Percentiles rank a stretch among this genome's conserved stretches.
Evolutionary conservation across 495 filamentous ascomycete species (phyloP).

Genomic region (Penicillium chermesinum): DNA sequence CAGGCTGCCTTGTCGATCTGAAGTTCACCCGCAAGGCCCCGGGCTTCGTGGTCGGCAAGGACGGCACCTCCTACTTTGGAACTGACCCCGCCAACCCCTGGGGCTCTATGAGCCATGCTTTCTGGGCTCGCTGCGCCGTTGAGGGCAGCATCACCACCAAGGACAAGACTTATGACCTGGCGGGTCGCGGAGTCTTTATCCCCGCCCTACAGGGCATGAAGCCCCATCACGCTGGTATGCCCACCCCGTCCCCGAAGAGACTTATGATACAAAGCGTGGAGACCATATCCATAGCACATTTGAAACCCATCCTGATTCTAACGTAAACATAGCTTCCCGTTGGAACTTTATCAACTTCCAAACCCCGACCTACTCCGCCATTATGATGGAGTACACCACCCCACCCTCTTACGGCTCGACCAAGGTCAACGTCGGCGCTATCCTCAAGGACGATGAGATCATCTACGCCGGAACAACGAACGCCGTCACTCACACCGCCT

Average conservation of each 20-base stretch:
- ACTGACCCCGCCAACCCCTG: constrained; percentile 80
- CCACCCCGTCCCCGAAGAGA: no score
- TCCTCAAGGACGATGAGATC: constrained; percentile 76
- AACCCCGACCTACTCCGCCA: constrained; percentile 73
- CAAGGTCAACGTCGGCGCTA: constrained; percentile 75
- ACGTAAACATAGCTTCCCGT: constrained; percentile 55
- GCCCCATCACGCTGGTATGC: constrained; percentile 84
- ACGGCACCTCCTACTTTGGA: constrained; percentile 80
- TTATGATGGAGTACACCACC: constrained; percentile 95
- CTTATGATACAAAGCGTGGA: no score
- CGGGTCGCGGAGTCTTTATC: constrained; percentile 69
- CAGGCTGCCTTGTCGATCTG: constrained; percentile 72
- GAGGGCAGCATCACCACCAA: constrained; percentile 82
- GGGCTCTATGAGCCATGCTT: constrained; percentile 85
- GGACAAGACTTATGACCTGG: constrained; percentile 75
- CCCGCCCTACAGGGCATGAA: constrained; percentile 97
- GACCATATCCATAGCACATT: no score
- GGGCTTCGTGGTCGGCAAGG: constrained; percentile 79
- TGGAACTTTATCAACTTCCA: constrained; percentile 97
- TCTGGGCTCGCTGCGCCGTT: constrained; percentile 82
- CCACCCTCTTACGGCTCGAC: constrained; percentile 92
- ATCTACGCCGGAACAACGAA: constrained; percentile 63
- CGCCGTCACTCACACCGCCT: constrained; percentile 59
- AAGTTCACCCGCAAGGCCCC: constrained; percentile 71
- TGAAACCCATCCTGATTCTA: neutral